Percentiles rank a stretch among this genome's conserved stretches.
These are phyloP conservation scores for Pichia sp. DNA, from an alignment of 1,139 yeast species.

Conservation along the genomic window DNA sequence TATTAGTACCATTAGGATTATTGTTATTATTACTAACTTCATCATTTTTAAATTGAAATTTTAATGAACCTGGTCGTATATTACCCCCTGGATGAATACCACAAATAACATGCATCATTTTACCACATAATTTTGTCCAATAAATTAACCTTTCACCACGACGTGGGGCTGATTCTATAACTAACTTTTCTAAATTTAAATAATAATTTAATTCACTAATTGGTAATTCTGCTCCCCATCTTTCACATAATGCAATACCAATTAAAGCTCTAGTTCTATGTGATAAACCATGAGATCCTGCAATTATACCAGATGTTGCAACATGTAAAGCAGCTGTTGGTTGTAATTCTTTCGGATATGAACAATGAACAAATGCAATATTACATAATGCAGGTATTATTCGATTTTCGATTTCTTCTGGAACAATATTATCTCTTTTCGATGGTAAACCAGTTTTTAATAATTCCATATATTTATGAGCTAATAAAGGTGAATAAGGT, in stretches of 20 bases:
- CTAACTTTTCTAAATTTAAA: constrained; percentile 38
- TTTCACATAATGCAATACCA: constrained; percentile 61
- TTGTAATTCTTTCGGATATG: constrained; percentile 65
- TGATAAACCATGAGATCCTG: constrained; percentile 64
- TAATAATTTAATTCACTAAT: constrained; percentile 41
- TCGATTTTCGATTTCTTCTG: constrained; percentile 47
- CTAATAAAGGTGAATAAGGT: constrained; percentile 58
- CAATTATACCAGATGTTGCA: constrained; percentile 60
- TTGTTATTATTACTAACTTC: constrained; percentile 16
- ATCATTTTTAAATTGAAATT: constrained; percentile 27
- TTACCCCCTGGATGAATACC: constrained; percentile 73
- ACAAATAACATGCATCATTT: constrained; percentile 63
- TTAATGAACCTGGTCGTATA: constrained; percentile 49
- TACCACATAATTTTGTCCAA: constrained; percentile 65
- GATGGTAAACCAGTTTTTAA: constrained; percentile 47
- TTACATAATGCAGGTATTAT: constrained; percentile 63
- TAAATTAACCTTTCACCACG: constrained; percentile 41
- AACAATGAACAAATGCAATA: constrained; percentile 62
- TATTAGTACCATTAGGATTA: not conserved
- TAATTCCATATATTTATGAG: constrained; percentile 44
- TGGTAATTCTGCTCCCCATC: constrained; percentile 75
- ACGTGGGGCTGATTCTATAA: constrained; percentile 40
- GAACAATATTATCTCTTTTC: constrained; percentile 35
- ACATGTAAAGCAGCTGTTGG: constrained; percentile 63
- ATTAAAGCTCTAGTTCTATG: constrained; percentile 59